phyloP scores from a whole-genome alignment of 1,284 basidiomycete species.

The Rhodofomes roseus region DNA sequence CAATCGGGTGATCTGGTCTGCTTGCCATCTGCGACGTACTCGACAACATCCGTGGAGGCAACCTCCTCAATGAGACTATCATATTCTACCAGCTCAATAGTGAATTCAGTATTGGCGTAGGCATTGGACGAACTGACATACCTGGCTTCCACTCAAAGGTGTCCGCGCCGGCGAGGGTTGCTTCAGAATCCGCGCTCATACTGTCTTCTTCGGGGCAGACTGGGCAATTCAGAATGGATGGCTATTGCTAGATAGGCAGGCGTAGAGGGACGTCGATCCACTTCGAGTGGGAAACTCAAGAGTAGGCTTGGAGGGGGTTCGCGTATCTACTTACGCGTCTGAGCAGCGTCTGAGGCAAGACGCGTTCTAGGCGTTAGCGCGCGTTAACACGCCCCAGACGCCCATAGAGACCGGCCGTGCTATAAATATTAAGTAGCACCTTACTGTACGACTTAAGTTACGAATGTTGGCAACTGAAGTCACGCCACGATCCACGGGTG shows the following conservation, averaged over 20 bases:
- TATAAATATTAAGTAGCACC: too few species aligned
- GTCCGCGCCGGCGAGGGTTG: neutral
- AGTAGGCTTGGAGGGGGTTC: too few species aligned
- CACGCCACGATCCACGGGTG: too few species aligned
- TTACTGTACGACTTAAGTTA: too few species aligned
- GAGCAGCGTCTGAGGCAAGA: neutral
- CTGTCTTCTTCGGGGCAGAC: neutral
- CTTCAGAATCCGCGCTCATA: neutral
- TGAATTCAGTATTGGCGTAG: constrained; percentile 11
- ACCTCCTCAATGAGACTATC: constrained; percentile 63
- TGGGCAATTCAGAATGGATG: too few species aligned
- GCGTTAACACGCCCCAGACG: too few species aligned
- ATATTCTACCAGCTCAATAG: constrained; percentile 44
- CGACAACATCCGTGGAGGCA: constrained; percentile 65
- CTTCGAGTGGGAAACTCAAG: too few species aligned
- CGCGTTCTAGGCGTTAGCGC: neutral
- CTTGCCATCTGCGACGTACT: constrained; percentile 51
- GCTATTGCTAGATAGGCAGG: too few species aligned
- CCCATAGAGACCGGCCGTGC: too few species aligned
- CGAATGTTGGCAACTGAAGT: too few species aligned
- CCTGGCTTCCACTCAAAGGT: constrained; percentile 25
- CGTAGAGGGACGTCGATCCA: too few species aligned
- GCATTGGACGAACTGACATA: constrained; percentile 5
- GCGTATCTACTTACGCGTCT: neutral
- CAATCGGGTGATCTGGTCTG: constrained; percentile 3